Percentiles rank a stretch among this genome's conserved stretches.
These are phyloP conservation scores for Calamus simplicifolius DNA, from an alignment of 176 grass and related monocot species.

Conservation along the genomic window DNA sequence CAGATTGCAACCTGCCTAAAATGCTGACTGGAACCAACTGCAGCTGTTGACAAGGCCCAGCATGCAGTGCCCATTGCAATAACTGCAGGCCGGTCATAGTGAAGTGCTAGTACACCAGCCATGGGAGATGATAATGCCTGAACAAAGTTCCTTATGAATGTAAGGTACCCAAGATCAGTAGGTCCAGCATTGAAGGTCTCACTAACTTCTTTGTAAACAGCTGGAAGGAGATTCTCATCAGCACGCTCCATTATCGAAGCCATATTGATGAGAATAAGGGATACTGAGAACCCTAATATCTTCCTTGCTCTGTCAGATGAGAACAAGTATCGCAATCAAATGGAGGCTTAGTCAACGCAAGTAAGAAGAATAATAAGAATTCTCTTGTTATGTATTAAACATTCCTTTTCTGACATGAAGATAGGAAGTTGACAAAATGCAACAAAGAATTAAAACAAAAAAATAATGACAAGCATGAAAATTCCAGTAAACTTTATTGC, in stretches of 20 bases:
- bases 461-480: too few relatives aligned
- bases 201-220: constrained; percentile 97
- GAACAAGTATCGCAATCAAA: not conserved
- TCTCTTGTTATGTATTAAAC: not conserved
- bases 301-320: constrained; percentile 56
- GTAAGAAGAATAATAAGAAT: too few relatives aligned
- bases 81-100: constrained; percentile 71
- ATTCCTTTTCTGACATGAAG: not conserved
- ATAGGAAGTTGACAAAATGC: too few relatives aligned
- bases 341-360: too few relatives aligned
- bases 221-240: constrained; percentile 85
- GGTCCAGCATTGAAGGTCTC: constrained; percentile 79
- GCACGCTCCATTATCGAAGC: constrained; percentile 89
- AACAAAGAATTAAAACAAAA: too few relatives aligned
- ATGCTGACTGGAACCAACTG: constrained; percentile 67
- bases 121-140: constrained; percentile 83
- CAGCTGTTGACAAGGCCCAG: constrained; percentile 80
- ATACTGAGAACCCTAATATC: constrained; percentile 85
- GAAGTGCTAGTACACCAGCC: constrained; percentile 67
- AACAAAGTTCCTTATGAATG: constrained; percentile 77
- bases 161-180: constrained; percentile 86
- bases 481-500: too few relatives aligned
- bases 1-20: constrained; percentile 73
- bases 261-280: constrained; percentile 89
- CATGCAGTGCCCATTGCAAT: constrained; percentile 71